phyloP scores from a whole-genome alignment of 2,329 filamentous ascomycete genomes.

The Paraphoma chrysanthemicola region DNA sequence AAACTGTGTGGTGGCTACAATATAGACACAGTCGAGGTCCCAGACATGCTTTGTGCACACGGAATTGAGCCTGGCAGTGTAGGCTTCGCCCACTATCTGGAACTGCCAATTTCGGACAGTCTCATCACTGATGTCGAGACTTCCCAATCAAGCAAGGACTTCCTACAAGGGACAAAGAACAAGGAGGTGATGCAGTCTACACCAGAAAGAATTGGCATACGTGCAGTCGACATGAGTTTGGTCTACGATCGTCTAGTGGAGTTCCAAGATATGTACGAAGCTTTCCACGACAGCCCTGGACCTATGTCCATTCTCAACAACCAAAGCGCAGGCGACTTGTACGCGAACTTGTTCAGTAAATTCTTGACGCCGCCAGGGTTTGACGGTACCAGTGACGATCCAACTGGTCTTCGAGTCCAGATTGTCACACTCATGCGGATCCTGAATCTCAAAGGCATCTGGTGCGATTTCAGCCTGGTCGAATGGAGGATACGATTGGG shows the following conservation, averaged over 20 bases:
- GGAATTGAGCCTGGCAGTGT: constrained; percentile 74
- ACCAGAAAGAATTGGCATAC: constrained; percentile 49
- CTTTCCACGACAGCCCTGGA: constrained; percentile 59
- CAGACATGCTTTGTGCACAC: constrained; percentile 76
- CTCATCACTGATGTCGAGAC: constrained; percentile 64
- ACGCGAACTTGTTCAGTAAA: constrained; percentile 52
- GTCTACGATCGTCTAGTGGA: constrained; percentile 48
- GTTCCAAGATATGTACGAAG: constrained; percentile 62
- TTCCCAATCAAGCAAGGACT: constrained; percentile 42
- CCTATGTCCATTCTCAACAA: constrained; percentile 59
- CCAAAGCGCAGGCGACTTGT: constrained; percentile 60
- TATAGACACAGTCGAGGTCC: constrained; percentile 58
- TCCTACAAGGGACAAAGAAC: constrained; percentile 51
- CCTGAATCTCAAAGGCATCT: constrained; percentile 69
- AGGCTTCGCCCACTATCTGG: constrained; percentile 72
- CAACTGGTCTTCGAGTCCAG: constrained; percentile 71
- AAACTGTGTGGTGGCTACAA: constrained; percentile 37
- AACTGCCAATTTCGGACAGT: constrained; percentile 69
- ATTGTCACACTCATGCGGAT: constrained; percentile 73
- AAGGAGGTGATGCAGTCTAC: constrained; percentile 47
- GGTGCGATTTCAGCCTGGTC: constrained; percentile 76
- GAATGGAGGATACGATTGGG: constrained; percentile 78
- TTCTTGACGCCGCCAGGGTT: constrained; percentile 50
- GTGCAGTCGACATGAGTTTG: constrained; percentile 37
- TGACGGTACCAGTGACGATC: constrained; percentile 56